These are phyloP conservation scores for Nigrospora sphaerica DNA, from an alignment of 2,329 filamentous ascomycete genomes.

Conservation along the genomic window DNA sequence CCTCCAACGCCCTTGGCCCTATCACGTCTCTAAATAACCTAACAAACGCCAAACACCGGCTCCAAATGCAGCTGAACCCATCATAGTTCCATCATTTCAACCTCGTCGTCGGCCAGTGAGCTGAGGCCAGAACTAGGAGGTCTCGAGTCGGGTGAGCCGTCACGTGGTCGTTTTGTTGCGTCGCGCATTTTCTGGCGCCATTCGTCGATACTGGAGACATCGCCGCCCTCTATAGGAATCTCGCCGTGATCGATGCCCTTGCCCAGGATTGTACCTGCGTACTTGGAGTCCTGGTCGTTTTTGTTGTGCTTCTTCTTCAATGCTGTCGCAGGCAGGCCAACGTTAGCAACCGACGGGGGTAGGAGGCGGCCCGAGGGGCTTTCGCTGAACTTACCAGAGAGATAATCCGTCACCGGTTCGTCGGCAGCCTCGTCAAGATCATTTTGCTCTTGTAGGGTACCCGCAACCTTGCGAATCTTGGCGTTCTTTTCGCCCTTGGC, in stretches of 20 bases:
- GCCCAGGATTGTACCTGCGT: slow-evolving; percentile 77
- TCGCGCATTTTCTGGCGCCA: slow-evolving; percentile 47
- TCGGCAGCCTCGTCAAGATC: slow-evolving; percentile 36
- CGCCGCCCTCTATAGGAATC: slow-evolving; percentile 72
- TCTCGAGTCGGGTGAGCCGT: slow-evolving; percentile 27
- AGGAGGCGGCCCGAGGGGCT: not conserved
- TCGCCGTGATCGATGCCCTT: slow-evolving; percentile 63
- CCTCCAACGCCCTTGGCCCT: no score
- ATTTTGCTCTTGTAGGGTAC: slow-evolving; percentile 41
- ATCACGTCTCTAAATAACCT: no score
- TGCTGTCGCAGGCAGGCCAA: slow-evolving; percentile 44
- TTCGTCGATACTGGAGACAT: slow-evolving; percentile 56
- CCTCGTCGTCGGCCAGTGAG: slow-evolving; percentile 41
- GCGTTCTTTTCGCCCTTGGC: slow-evolving; percentile 64
- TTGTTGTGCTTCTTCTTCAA: slow-evolving; percentile 92
- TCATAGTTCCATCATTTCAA: slow-evolving; percentile 31
- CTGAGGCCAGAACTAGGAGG: slow-evolving; percentile 50
- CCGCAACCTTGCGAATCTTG: slow-evolving; percentile 76
- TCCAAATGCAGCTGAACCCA: not conserved
- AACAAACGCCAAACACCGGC: no score
- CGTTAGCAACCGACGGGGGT: not conserved
- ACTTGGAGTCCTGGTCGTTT: slow-evolving; percentile 78
- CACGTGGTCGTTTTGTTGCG: slow-evolving; percentile 18
- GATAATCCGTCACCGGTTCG: slow-evolving; percentile 50
- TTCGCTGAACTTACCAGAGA: slow-evolving; percentile 45